Evolutionary conservation across 331 rosid genomes (phyloP), one percentile per base, ranked within the genome.

Genomic region (Malus hybrid): DNA sequence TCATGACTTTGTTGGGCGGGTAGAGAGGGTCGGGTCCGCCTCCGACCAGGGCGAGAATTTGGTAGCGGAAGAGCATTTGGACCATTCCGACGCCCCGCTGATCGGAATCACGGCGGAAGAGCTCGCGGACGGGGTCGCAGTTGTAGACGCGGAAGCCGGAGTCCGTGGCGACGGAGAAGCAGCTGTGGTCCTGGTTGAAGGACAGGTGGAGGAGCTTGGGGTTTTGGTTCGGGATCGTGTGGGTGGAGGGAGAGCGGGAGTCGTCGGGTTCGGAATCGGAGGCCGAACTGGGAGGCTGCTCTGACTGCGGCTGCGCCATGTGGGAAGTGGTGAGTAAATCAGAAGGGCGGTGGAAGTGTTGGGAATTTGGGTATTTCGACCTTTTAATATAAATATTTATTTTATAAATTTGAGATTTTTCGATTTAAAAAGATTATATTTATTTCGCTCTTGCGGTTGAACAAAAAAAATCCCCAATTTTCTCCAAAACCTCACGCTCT

Each of bases 121-220:
- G 74, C 81, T 88, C 90, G 24, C 88, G 80, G 74, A 88, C 83
- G 13, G 92, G 97, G 69, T 92, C 96, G 80, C 97, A 92, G 81
- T 84, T 77, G 87, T 72, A 90, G 79, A 88, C 78, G 1, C 86
- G 87, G 91, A 90, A 88, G 29, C 97, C 96, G 13, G 59, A 57
- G 71, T 82, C 87, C 48, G 97, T 92, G 77, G 87, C 96, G 28
- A 77, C 81, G 65, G 96, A 88, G 86, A 90, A 92, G 81, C 91
- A 92, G 36, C 86, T 83, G 32, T 85, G 73, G 82, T 90, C 97
- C 60, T 87, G 96, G 77, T 88, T 90, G 89, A 92, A 92, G 42
- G 96, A 86, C 36, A 92, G 83, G 74, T 88, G 89, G 57, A 86
- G 91, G 73, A 83, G 85, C 70, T 83, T 59, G n/a, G 86, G 76